These are phyloP conservation scores for Lentinula lateritia DNA, from an alignment of 768 basidiomycete species.

Conservation along the genomic window DNA sequence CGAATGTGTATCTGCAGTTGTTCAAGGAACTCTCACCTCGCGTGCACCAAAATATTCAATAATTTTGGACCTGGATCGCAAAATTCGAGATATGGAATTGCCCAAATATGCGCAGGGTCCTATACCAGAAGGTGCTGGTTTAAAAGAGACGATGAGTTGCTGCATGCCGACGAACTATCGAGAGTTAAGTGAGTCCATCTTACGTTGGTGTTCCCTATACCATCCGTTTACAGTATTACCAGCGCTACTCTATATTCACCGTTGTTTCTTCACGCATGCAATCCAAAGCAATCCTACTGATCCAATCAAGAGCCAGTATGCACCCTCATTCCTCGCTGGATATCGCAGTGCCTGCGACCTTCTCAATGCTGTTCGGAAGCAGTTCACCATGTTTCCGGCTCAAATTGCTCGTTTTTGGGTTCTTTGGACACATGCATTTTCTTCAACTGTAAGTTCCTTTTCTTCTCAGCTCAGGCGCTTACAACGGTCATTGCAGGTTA, in stretches of 20 bases:
- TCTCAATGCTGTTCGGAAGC: constrained; percentile 38
- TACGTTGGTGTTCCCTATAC: not conserved
- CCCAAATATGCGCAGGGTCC: constrained; percentile 55
- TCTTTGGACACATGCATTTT: constrained; percentile 69
- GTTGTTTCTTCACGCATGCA: constrained; percentile 73
- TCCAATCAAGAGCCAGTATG: constrained; percentile 65
- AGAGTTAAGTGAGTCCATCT: constrained; percentile 48
- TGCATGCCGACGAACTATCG: constrained; percentile 75
- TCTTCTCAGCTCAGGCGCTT: not conserved
- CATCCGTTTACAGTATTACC: constrained; percentile 2
- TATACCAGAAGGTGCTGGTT: constrained; percentile 41
- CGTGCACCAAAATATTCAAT: constrained; percentile 57
- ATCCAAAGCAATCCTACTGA: constrained; percentile 57
- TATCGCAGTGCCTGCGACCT: constrained; percentile 63
- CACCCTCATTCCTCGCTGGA: constrained; percentile 62
- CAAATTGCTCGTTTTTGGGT: constrained; percentile 67
- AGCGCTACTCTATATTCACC: constrained; percentile 73
- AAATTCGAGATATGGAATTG: constrained; percentile 61
- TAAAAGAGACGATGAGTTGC: constrained; percentile 63
- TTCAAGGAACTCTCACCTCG: constrained; percentile 62
- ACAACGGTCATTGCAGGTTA: constrained; percentile 39
- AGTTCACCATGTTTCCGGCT: constrained; percentile 46
- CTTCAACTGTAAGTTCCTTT: constrained; percentile 44
- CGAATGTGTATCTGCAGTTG: constrained; percentile 62
- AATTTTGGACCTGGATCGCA: constrained; percentile 62